phyloP scores from a whole-genome alignment of 2,329 filamentous ascomycete genomes.

The Elsinoe australis region DNA sequence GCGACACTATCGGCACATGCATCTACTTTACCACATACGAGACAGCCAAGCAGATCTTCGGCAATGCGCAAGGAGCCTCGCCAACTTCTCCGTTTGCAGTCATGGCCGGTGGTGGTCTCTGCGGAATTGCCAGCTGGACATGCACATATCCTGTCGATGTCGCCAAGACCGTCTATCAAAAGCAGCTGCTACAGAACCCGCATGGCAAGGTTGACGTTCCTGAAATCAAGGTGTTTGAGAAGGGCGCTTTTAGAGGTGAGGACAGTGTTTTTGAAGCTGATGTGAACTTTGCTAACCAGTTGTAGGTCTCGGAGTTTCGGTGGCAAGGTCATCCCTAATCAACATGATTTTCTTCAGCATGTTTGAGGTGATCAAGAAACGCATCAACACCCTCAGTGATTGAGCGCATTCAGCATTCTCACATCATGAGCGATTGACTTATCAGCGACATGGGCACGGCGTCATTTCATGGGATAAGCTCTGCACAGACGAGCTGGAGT shows the following conservation, averaged over 20 bases:
- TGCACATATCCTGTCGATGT: conserved; percentile 64
- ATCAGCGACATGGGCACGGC: conserved; percentile 17
- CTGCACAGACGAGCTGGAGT: conserved; percentile 13
- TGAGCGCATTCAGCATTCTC: too few relatives aligned
- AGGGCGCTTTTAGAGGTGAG: conserved; percentile 68
- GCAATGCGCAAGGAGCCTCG: conserved; percentile 63
- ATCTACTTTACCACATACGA: conserved; percentile 90
- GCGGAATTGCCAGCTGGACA: conserved; percentile 77
- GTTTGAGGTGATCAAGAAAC: conserved; percentile 71
- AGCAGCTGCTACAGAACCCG: conserved; percentile 66
- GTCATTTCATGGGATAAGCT: conserved; percentile 13
- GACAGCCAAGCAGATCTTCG: conserved; percentile 73
- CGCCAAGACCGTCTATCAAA: conserved; percentile 78
- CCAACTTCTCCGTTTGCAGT: conserved; percentile 75
- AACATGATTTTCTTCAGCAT: conserved; percentile 87
- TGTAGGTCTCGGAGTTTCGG: conserved; percentile 63
- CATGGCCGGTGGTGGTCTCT: conserved; percentile 68
- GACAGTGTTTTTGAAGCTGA: too few relatives aligned
- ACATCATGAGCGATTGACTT: conserved; percentile 15
- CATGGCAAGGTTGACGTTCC: conserved; percentile 52
- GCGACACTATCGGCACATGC: conserved; percentile 73
- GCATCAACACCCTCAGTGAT: conserved; percentile 44
- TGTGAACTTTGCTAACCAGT: not conserved
- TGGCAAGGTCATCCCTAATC: conserved; percentile 71
- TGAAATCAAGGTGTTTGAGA: conserved; percentile 69